Percentiles rank a stretch among this genome's conserved stretches.
Evolutionary conservation across 495 filamentous ascomycete species (phyloP).

Genomic region (Daldinia decipiens): DNA sequence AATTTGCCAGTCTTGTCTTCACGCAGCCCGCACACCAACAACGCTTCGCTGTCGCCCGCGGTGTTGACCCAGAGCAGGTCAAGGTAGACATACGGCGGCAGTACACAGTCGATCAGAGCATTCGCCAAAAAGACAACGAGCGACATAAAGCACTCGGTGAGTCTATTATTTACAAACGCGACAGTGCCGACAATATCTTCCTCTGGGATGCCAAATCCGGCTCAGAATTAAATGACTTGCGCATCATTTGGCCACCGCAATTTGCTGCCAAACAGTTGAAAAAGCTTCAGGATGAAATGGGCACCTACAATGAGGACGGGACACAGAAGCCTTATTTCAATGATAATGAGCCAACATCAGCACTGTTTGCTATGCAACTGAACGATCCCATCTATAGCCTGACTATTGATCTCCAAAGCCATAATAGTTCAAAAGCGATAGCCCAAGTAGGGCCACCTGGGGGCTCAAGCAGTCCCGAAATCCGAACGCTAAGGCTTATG

Average conservation of each 20-base stretch:
- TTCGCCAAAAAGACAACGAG: neutral
- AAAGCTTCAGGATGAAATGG: neutral
- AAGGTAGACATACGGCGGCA: conserved; percentile 26
- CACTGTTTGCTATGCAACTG: conserved; percentile 46
- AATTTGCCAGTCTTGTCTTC: conserved; percentile 33
- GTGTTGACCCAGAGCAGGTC: conserved; percentile 10
- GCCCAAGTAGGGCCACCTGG: conserved; percentile 10
- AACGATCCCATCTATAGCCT: conserved; percentile 44
- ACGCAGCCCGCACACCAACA: conserved; percentile 52
- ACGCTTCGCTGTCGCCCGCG: conserved; percentile 40
- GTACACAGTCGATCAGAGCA: conserved; percentile 32
- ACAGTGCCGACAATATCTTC: neutral
- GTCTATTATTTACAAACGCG: neutral
- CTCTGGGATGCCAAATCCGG: neutral
- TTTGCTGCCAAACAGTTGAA: neutral
- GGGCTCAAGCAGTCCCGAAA: neutral
- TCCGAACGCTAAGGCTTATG: neutral
- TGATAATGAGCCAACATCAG: conserved; percentile 37
- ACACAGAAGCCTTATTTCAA: conserved; percentile 17
- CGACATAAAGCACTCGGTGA: neutral
- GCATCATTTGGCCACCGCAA: neutral
- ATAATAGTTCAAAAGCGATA: conserved; percentile 1
- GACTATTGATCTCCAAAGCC: neutral
- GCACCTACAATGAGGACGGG: neutral
- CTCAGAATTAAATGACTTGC: neutral